Evolutionary conservation across 352 stramenopile genomes (phyloP).

Genomic region (Phytophthora melonis): DNA sequence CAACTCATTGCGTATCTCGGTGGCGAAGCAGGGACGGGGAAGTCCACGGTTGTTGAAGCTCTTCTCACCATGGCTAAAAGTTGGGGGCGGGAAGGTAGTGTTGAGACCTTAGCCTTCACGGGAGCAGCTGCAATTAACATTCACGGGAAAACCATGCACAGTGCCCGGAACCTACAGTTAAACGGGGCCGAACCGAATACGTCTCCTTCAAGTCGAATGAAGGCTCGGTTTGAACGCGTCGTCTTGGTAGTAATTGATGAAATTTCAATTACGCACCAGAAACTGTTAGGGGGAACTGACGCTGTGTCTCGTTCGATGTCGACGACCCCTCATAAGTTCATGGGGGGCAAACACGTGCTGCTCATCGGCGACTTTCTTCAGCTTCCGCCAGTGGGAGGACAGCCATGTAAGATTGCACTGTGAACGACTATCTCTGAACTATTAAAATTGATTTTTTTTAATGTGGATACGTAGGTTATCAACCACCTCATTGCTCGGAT

Average conservation of each 20-base stretch:
- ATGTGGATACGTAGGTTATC: too few relatives aligned
- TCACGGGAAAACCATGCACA: neutral
- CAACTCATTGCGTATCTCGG: slow-evolving; percentile 22
- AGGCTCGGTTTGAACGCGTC: slow-evolving; percentile 15
- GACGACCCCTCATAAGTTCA: neutral
- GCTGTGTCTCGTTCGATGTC: slow-evolving; percentile 10
- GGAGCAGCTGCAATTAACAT: slow-evolving; percentile 26
- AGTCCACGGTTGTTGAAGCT: slow-evolving; percentile 15
- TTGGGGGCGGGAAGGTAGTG: slow-evolving; percentile 5
- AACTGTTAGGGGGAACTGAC: slow-evolving; percentile 27
- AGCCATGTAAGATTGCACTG: slow-evolving; percentile 18
- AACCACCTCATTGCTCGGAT: too few relatives aligned
- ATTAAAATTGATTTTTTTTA: too few relatives aligned
- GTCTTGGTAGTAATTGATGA: slow-evolving; percentile 35
- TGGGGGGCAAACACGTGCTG: slow-evolving; percentile 39
- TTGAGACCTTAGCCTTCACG: slow-evolving; percentile 15
- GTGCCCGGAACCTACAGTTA: slow-evolving; percentile 22
- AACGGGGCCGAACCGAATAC: slow-evolving; percentile 1
- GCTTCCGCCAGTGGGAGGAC: slow-evolving; percentile 22
- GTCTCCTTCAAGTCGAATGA: slow-evolving; percentile 27
- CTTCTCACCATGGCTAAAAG: neutral
- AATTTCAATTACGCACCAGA: slow-evolving; percentile 37
- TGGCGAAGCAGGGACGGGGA: slow-evolving; percentile 10
- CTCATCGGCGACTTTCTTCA: slow-evolving; percentile 38
- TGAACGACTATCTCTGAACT: too few relatives aligned